Conservation (phyloP, 2,329 filamentous ascomycete species). For the Podosphaera aphanis region DNA sequence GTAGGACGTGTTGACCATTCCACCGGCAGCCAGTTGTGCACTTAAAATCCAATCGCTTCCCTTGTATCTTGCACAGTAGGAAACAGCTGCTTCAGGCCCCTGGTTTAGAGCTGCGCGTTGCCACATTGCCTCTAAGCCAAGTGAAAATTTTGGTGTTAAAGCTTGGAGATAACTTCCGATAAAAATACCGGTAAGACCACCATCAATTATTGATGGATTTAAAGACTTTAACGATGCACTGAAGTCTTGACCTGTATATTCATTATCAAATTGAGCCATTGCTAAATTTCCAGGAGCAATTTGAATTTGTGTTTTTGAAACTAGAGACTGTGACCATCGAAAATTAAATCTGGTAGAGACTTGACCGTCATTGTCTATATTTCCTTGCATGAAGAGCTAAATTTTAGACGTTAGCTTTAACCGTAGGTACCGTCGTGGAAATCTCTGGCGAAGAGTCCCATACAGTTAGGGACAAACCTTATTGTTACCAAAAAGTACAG, state of each 20-base stretch:
- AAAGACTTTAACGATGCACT: conserved; percentile 79
- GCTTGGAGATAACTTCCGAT: conserved; percentile 92
- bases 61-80: conserved; percentile 84
- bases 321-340: conserved; percentile 57
- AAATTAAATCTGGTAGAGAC: conserved; percentile 82
- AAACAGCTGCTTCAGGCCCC: conserved; percentile 74
- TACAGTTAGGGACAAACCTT: conserved; percentile 37
- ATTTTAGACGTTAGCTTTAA: conserved; percentile 7
- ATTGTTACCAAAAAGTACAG: conserved; percentile 76
- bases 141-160: conserved; percentile 61
- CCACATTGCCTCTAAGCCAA: conserved; percentile 86
- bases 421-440: not conserved
- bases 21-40: conserved; percentile 59
- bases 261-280: conserved; percentile 83
- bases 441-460: not conserved
- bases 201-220: conserved; percentile 85
- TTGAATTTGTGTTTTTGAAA: conserved; percentile 74
- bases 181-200: conserved; percentile 80
- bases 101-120: conserved; percentile 65
- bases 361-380: conserved; percentile 75
- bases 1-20: conserved; percentile 74
- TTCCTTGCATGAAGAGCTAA: conserved; percentile 87
- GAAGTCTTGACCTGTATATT: conserved; percentile 86
- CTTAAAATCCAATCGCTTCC: conserved; percentile 78
- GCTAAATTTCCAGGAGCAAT: conserved; percentile 60